Base-by-base conservation (phyloP, 1,139 yeast genomes). In the Debaryomyces psychrophilus region DNA sequence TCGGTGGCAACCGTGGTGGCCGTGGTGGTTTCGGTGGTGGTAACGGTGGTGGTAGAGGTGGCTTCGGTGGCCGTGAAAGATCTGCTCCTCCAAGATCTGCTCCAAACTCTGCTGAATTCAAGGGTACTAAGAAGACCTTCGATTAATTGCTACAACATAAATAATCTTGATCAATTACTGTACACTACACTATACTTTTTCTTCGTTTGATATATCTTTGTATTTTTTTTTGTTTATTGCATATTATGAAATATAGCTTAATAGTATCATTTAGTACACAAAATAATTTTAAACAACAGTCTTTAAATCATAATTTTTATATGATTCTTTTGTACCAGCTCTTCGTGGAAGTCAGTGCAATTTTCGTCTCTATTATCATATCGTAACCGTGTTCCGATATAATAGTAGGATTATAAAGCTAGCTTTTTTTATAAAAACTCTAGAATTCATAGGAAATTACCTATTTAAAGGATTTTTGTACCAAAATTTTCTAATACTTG, bases 41-140 rank as follows among this genome's bases (percentile, higher is more conserved):
- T 37, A 51, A 65, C 40, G 67, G 68, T 43, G 55, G 71, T 47
- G 70, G 73, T 45, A 65, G 70, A 47, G 65, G 70, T 44, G 62
- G 74, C 52, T 69, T 74, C 50, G 61, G 72, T 42, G 68, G 77
- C 41, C 67, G 71, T 35, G 80, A 66, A 68, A 77, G 71, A 73
- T 76, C 71, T 44, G 62, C 80, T 47, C 72, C 80, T 47, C 83
- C 87, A 61, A 79, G 85, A 78, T 67, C 78, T 53, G 72, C 79
- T 57, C 80, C 83, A 65, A 72, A 76, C 63, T 65, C 78, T 54
- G 75, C 81, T 62, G 78, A 83, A 64, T 83, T 87, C 82, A 73
- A 79, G 72, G 88, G 92, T 64, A 77, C 80, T 67, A 87, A 86
- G 76, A 87, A 82, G 70, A 85, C 92, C 52, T 87, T 87, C 63